These are phyloP conservation scores for Russula earlei DNA, from an alignment of 768 basidiomycete species.

Conservation along the genomic window DNA sequence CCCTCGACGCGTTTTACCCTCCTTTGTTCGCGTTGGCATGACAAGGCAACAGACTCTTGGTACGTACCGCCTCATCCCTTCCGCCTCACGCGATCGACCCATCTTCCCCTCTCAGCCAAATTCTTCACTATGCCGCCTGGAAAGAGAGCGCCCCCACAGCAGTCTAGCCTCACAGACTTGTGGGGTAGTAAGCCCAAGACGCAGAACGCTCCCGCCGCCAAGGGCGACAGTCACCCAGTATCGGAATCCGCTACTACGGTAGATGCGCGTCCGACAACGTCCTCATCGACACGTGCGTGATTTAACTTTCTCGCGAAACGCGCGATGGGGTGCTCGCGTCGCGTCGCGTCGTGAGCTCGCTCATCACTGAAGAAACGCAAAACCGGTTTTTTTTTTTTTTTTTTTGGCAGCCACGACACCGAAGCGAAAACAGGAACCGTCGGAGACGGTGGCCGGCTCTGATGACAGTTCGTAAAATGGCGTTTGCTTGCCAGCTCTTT, in stretches of 20 bases:
- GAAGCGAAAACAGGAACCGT: conserved; percentile 16
- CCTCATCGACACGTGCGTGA: conserved; percentile 6
- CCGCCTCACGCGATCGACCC: background rate
- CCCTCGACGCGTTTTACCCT: conserved; percentile 6
- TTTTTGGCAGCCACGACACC: background rate
- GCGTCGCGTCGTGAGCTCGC: background rate
- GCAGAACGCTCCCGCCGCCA: conserved; percentile 19
- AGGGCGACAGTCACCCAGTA: conserved; percentile 11
- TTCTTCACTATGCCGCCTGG: conserved; percentile 70
- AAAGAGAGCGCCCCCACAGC: conserved; percentile 62
- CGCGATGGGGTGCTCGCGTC: no score
- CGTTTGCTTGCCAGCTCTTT: no score
- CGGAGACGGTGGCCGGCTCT: background rate
- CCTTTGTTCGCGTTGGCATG: conserved; percentile 32
- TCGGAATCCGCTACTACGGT: background rate
- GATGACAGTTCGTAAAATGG: background rate
- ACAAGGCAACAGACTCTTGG: conserved; percentile 69
- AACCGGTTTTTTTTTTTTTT: no score
- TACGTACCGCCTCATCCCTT: conserved; percentile 19
- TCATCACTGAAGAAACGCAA: background rate
- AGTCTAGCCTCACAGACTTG: conserved; percentile 68
- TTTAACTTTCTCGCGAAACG: background rate
- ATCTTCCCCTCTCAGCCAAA: conserved; percentile 37
- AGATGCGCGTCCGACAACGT: background rate
- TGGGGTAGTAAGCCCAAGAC: conserved; percentile 47